Evolutionary conservation across 768 basidiomycete species (phyloP).

Genomic region (Tylopilus sp.): DNA sequence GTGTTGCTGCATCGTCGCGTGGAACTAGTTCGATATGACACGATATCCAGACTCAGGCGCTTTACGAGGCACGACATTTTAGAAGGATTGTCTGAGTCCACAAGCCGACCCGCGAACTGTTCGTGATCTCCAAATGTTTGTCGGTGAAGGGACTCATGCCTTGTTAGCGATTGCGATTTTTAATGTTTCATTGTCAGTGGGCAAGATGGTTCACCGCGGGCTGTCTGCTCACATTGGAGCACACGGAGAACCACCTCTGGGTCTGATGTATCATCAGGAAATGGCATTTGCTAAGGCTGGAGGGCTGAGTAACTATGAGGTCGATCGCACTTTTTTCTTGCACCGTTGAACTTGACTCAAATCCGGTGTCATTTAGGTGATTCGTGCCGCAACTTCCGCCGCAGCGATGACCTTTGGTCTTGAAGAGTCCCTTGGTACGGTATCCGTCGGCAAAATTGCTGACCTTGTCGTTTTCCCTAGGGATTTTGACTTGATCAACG

Average conservation of each 20-base stretch:
- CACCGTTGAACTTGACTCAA: background rate
- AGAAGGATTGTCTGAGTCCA: slow-evolving; percentile 58
- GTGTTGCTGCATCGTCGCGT: slow-evolving; percentile 5
- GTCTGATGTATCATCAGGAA: slow-evolving; percentile 75
- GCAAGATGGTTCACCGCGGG: slow-evolving; percentile 65
- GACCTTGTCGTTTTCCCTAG: slow-evolving; percentile 67
- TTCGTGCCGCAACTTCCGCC: slow-evolving; percentile 64
- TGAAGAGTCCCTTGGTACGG: slow-evolving; percentile 56
- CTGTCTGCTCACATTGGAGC: slow-evolving; percentile 66
- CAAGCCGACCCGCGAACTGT: slow-evolving; percentile 58
- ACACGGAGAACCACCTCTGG: slow-evolving; percentile 70
- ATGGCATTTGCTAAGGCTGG: slow-evolving; percentile 63
- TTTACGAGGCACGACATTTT: slow-evolving; percentile 66
- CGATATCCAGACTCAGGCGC: slow-evolving; percentile 47
- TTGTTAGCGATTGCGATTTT: slow-evolving; percentile 56
- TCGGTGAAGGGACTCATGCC: background rate
- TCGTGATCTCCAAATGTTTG: slow-evolving; percentile 17
- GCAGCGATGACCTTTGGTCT: slow-evolving; percentile 67
- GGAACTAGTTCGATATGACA: background rate
- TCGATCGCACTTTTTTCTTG: slow-evolving; percentile 19
- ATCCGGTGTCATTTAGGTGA: slow-evolving; percentile 38
- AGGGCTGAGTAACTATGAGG: slow-evolving; percentile 70
- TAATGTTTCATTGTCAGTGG: slow-evolving; percentile 66
- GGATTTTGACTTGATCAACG: slow-evolving; percentile 54
- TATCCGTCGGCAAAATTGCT: slow-evolving; percentile 64